phyloP scores from a whole-genome alignment of 805 yeast genomes.

The Sugiyamaella americana region DNA sequence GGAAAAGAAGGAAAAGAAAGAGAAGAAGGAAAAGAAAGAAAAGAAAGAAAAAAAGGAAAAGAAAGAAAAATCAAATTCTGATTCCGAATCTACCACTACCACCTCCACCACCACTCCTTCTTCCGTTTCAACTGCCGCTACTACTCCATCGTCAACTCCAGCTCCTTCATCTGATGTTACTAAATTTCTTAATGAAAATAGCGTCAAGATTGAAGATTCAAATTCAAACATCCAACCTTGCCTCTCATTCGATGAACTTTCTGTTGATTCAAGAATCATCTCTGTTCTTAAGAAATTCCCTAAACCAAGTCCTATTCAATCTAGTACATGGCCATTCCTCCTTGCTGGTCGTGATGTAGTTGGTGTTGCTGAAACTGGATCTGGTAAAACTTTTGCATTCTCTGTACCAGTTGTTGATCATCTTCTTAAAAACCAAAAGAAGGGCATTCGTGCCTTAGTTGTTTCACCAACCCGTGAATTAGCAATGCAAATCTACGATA shows the following conservation, averaged over 20 bases:
- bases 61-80: slow-evolving; percentile 25
- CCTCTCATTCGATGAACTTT: slow-evolving; percentile 57
- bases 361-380: slow-evolving; percentile 98
- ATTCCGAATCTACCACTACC: neutral
- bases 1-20: slow-evolving; percentile 26
- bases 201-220: slow-evolving; percentile 70
- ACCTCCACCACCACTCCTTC: neutral
- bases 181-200: slow-evolving; percentile 60
- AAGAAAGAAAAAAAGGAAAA: slow-evolving; percentile 35
- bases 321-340: slow-evolving; percentile 90
- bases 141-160: slow-evolving; percentile 33
- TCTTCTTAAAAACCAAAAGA: slow-evolving; percentile 37
- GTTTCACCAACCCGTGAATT: slow-evolving; percentile 97
- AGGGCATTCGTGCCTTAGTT: slow-evolving; percentile 57
- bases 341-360: slow-evolving; percentile 75
- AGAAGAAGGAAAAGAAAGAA: slow-evolving; percentile 35
- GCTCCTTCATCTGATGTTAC: slow-evolving; percentile 51
- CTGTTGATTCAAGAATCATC: slow-evolving; percentile 48
- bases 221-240: slow-evolving; percentile 53
- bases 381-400: slow-evolving; percentile 95
- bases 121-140: slow-evolving; percentile 5
- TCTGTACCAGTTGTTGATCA: slow-evolving; percentile 94
- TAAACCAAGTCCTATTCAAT: slow-evolving; percentile 93
- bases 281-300: slow-evolving; percentile 65
- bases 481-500: slow-evolving; percentile 89